These are phyloP conservation scores for Clonostachys solani DNA, from an alignment of 2,329 filamentous ascomycete genomes.

Conservation along the genomic window DNA sequence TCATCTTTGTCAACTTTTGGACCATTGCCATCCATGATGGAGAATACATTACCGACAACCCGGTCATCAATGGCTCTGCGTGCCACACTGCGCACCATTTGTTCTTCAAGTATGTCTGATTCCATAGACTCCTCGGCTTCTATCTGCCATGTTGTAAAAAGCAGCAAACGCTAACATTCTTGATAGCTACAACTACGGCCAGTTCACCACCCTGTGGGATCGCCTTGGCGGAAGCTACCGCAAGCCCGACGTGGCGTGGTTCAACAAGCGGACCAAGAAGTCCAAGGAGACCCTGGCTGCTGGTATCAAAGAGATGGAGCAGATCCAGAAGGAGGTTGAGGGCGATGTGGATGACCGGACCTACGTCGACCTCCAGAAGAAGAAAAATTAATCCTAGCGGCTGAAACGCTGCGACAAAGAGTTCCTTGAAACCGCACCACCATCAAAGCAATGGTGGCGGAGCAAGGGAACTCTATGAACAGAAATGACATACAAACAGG, in stretches of 20 bases:
- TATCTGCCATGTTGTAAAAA: no score
- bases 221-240: slow-evolving; percentile 68
- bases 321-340: slow-evolving; percentile 47
- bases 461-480: no score
- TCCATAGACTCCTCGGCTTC: no score
- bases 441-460: no score
- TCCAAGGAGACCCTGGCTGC: slow-evolving; percentile 61
- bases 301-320: slow-evolving; percentile 57
- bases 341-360: slow-evolving; percentile 10
- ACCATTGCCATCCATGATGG: slow-evolving; percentile 95
- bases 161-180: no score
- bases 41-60: slow-evolving; percentile 86
- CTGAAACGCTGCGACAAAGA: no score
- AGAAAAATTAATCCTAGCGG: no score
- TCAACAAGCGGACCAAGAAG: slow-evolving; percentile 68
- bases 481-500: no score
- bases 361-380: slow-evolving; percentile 1
- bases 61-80: slow-evolving; percentile 90
- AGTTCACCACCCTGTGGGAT: slow-evolving; percentile 75
- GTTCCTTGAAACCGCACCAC: no score
- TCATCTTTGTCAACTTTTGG: slow-evolving; percentile 95
- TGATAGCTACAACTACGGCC: slow-evolving; percentile 58
- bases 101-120: slow-evolving; percentile 18
- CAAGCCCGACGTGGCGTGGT: slow-evolving; percentile 68
- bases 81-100: slow-evolving; percentile 79